Evolutionary conservation across 257 asterid genomes (phyloP).

Genomic region (Handroanthus guayacan): DNA sequence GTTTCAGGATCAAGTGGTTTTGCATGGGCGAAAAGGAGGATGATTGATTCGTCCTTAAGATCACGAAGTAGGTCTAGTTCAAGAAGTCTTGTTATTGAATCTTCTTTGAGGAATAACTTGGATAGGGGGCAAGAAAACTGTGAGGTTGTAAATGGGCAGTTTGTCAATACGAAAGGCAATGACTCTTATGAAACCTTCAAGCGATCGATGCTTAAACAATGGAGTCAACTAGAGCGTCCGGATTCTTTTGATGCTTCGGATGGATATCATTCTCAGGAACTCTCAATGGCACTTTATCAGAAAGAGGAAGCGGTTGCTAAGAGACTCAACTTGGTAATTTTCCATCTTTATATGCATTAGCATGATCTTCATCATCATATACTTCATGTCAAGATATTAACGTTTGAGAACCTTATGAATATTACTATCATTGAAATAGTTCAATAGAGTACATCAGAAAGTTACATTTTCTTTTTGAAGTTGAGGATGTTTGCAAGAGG

Average conservation of each 20-base stretch:
- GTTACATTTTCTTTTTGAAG: background rate
- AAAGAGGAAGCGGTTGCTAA: conserved; percentile 72
- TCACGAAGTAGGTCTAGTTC: conserved; percentile 86
- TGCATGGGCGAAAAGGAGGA: conserved; percentile 88
- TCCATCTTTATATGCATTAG: conserved; percentile 16
- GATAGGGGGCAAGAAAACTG: conserved; percentile 59
- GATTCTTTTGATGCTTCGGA: conserved; percentile 82
- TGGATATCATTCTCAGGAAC: conserved; percentile 86
- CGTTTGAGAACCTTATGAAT: background rate
- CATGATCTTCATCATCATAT: conserved; percentile 5
- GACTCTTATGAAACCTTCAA: conserved; percentile 59
- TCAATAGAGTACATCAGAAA: background rate
- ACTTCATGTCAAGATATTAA: too few relatives aligned
- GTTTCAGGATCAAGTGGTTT: conserved; percentile 94
- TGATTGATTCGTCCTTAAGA: conserved; percentile 67
- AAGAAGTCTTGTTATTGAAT: conserved; percentile 81
- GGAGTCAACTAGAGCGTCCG: conserved; percentile 83
- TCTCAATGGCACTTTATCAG: conserved; percentile 68
- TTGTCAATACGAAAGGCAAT: conserved; percentile 45
- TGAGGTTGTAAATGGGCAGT: conserved; percentile 49
- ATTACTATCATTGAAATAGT: background rate
- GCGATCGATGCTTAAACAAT: conserved; percentile 58
- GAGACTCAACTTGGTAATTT: conserved; percentile 69
- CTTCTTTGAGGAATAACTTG: conserved; percentile 63
- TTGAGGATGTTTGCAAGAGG: too few relatives aligned